Evolutionary conservation across 1,284 basidiomycete species (phyloP), one percentile per base, ranked within the genome.

Genomic region (Ganoderma multipileum): DNA sequence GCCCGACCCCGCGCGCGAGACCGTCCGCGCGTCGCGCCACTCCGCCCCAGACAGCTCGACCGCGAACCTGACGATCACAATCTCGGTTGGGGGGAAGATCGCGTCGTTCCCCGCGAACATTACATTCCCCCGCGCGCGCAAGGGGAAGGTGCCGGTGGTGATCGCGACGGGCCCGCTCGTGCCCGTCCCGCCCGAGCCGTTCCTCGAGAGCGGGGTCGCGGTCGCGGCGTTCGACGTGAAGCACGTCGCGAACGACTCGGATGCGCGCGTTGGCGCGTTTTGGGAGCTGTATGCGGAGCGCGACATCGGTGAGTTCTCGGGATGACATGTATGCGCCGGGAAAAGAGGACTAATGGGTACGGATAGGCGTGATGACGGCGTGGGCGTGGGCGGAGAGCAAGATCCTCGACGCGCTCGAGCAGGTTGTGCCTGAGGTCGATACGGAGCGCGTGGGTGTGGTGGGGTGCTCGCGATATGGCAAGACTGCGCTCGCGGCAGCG

Each of bases 281-380:
- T 71, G 69, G 69, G 64, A 68, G 6, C 42, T 71, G 2, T 68
- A 71, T 30, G 59, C 60, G 11, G 67, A 63, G 18, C 67, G 67
- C 23, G 67, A 71, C 54, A 71, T 71, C n/a, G 69, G 69, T 71
- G 14, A 50, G 69, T n/a, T n/a, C n/a, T n/a, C n/a, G n/a, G n/a
- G n/a, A 41, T 41, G 36, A 36, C n/a, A n/a, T n/a, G n/a, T n/a
- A n/a, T n/a, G n/a, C n/a, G n/a, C n/a, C n/a, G n/a, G 36, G 36
- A 9, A 36, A 36, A 36, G 36, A 6, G 18, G 41, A n/a, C 39
- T 11, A 30, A 26, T 20, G 44, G 36, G 55, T n/a, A n/a, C 38
- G 16, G 33, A 38, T 6, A 71, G 70, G 70, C 14, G 64, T 65
- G 38, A 60, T 71, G 62, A 68, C 64, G 28, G 70, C 67, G 5